These are phyloP conservation scores for Ophiorrhiza pumila DNA, from an alignment of 257 asterid genomes.

Conservation along the genomic window DNA sequence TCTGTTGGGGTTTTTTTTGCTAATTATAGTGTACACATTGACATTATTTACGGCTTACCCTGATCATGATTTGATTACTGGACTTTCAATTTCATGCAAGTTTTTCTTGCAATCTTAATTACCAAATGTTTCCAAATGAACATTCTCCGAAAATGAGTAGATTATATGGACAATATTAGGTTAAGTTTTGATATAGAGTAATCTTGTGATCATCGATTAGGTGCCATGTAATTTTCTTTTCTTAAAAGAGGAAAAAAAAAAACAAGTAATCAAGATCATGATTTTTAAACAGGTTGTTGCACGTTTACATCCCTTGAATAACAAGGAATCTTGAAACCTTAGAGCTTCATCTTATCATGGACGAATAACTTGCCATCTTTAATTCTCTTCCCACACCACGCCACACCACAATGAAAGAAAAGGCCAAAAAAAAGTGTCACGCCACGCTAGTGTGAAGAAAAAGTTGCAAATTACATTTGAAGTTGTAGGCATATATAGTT, in stretches of 20 bases:
- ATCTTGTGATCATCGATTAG: no score
- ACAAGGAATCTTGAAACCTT: conserved; percentile 21
- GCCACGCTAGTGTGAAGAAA: conserved; percentile 6
- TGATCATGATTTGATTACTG: no score
- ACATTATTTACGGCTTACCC: no score
- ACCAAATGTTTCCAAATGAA: no score
- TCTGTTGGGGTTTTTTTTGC: background rate
- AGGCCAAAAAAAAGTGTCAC: background rate
- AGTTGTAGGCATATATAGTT: background rate
- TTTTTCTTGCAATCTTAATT: no score
- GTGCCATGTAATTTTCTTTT: no score
- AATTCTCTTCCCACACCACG: conserved; percentile 3
- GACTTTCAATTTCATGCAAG: no score
- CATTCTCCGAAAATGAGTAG: no score
- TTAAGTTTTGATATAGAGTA: no score
- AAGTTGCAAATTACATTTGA: conserved; percentile 9
- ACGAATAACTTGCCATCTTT: background rate
- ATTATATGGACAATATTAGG: no score
- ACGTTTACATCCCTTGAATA: conserved; percentile 19
- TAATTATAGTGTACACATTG: no score
- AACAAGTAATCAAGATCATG: background rate
- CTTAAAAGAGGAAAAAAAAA: background rate
- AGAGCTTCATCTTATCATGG: conserved; percentile 18
- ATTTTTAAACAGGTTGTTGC: conserved; percentile 13
- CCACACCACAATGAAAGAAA: background rate